Percentiles rank a stretch among this genome's conserved stretches.
phyloP scores from a whole-genome alignment of 2,329 filamentous ascomycete genomes.

The Aspergillus nomiae region DNA sequence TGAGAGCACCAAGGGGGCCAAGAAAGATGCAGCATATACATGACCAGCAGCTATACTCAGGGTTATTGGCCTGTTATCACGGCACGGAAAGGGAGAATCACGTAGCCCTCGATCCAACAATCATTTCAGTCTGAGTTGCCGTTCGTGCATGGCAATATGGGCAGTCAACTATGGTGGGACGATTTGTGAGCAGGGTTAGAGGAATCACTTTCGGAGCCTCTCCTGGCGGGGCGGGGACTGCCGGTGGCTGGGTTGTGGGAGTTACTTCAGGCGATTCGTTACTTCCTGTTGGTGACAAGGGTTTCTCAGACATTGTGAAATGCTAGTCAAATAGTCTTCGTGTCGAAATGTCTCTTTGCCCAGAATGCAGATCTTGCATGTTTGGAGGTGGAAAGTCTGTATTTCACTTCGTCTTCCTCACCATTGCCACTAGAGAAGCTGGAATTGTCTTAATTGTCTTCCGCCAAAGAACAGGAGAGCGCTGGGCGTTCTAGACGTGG shows the following conservation, averaged over 20 bases:
- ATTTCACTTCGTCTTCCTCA: no score
- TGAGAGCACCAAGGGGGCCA: background rate
- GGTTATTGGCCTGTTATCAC: background rate
- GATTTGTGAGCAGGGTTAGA: background rate
- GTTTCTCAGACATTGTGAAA: background rate
- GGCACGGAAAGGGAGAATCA: background rate
- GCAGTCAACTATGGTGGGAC: background rate
- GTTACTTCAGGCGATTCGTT: background rate
- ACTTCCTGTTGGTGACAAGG: background rate
- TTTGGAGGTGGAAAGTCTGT: no score
- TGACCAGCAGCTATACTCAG: background rate
- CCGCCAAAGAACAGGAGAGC: no score
- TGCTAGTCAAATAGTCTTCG: background rate
- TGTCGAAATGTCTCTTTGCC: no score
- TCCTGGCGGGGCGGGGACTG: background rate
- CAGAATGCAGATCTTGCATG: no score
- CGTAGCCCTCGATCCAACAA: background rate
- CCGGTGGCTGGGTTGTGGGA: background rate
- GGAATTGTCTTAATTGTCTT: no score
- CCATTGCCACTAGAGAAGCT: no score
- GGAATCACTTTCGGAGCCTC: background rate
- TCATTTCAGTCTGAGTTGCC: background rate
- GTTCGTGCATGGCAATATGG: background rate
- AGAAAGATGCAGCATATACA: background rate
- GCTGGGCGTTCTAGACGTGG: no score